Evolutionary conservation across 2,329 filamentous ascomycete genomes (phyloP).

Genomic region (Neopestalotiopsis sp.): DNA sequence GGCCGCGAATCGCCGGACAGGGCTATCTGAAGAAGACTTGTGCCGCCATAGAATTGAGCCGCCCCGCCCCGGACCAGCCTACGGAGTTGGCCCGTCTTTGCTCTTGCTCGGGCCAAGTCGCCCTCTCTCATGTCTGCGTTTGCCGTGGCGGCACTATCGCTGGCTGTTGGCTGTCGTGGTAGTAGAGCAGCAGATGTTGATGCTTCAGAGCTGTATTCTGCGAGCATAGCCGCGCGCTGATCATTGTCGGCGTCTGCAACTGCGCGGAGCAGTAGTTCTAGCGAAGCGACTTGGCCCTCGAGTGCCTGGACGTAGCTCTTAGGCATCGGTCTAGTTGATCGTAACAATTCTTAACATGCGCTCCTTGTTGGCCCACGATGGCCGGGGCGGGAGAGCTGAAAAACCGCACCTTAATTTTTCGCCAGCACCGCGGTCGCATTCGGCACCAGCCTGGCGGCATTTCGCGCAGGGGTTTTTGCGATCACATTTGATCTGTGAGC

Average conservation of each 20-base stretch:
- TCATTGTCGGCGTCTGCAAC: slow-evolving; percentile 45
- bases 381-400: background rate
- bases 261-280: slow-evolving; percentile 51
- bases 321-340: slow-evolving; percentile 45
- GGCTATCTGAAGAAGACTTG: slow-evolving; percentile 48
- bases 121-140: slow-evolving; percentile 23
- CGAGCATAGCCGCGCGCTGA: slow-evolving; percentile 48
- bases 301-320: slow-evolving; percentile 53
- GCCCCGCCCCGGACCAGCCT: slow-evolving; percentile 43
- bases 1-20: slow-evolving; percentile 5
- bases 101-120: slow-evolving; percentile 33
- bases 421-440: slow-evolving; percentile 17
- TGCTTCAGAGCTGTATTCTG: slow-evolving; percentile 37
- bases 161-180: slow-evolving; percentile 19
- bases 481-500: slow-evolving; percentile 21
- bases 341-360: background rate
- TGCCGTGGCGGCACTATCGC: slow-evolving; percentile 19
- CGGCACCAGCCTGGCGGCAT: slow-evolving; percentile 19
- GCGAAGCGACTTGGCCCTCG: slow-evolving; percentile 51
- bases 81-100: slow-evolving; percentile 43
- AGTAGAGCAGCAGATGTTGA: background rate
- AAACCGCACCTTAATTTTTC: slow-evolving; percentile 20
- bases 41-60: slow-evolving; percentile 55
- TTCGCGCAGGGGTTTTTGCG: slow-evolving; percentile 20
- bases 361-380: no score